Conservation (phyloP, 2,329 filamentous ascomycete species). For the Hymenoscyphus occultus region DNA sequence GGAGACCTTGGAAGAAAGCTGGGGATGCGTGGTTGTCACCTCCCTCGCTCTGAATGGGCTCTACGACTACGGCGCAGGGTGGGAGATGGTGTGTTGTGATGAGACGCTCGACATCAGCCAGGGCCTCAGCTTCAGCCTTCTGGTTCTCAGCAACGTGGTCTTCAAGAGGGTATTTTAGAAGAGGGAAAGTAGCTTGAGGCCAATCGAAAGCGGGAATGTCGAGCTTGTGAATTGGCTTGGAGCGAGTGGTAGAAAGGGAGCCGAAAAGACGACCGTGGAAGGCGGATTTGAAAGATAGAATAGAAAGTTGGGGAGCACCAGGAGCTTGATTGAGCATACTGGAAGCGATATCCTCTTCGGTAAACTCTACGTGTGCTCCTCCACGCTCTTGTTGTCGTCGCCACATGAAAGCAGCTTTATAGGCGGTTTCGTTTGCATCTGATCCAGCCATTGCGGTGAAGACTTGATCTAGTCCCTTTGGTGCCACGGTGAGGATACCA, state of each 20-base stretch:
- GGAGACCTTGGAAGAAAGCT: conserved; percentile 73
- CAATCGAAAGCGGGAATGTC: conserved; percentile 87
- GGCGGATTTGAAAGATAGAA: conserved; percentile 72
- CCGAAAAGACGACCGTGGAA: conserved; percentile 84
- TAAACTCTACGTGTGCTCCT: conserved; percentile 62
- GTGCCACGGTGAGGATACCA: conserved; percentile 69
- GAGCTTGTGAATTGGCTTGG: conserved; percentile 81
- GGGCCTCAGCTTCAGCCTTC: conserved; percentile 67
- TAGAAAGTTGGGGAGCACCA: conserved; percentile 70
- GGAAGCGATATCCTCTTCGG: conserved; percentile 62
- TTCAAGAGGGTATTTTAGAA: conserved; percentile 72
- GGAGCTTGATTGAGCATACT: conserved; percentile 71
- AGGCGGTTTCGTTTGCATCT: conserved; percentile 81
- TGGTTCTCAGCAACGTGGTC: conserved; percentile 67
- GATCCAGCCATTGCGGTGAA: conserved; percentile 78
- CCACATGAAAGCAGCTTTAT: conserved; percentile 86
- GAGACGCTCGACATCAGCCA: conserved; percentile 69
- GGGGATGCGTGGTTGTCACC: conserved; percentile 81
- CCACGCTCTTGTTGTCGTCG: conserved; percentile 70
- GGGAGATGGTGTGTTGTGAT: conserved; percentile 66
- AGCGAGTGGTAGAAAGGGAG: conserved; percentile 73
- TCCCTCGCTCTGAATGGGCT: conserved; percentile 80
- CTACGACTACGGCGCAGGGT: conserved; percentile 70
- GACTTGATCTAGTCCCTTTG: conserved; percentile 72
- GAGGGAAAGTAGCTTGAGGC: conserved; percentile 80